Percentiles rank a stretch among this genome's conserved stretches.
Conservation (phyloP, 768 basidiomycete species). For the Boletus pseudo-olivaceus region DNA sequence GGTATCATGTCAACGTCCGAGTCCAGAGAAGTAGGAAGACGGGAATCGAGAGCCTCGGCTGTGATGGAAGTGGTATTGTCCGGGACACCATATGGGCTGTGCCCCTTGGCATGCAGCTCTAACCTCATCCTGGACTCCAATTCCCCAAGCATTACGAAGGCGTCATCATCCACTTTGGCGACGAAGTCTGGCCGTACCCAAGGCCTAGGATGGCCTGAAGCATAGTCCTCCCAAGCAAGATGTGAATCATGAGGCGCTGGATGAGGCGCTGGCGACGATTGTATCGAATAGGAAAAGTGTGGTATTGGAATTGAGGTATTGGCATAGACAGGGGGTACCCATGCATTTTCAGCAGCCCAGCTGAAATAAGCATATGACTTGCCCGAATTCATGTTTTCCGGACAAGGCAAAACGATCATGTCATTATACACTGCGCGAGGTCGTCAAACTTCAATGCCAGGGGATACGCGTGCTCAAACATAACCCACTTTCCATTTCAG, state of each 20-base stretch:
- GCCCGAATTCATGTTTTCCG: constrained; percentile 96
- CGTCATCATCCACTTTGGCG: constrained; percentile 93
- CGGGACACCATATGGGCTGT: constrained; percentile 22
- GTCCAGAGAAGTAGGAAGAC: background rate
- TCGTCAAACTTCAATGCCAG: constrained; percentile 5
- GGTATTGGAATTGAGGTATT: constrained; percentile 42
- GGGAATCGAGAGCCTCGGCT: background rate
- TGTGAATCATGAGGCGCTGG: constrained; percentile 74
- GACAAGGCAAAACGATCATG: constrained; percentile 75
- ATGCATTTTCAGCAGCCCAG: constrained; percentile 89
- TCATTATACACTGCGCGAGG: constrained; percentile 70
- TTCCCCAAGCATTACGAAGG: constrained; percentile 93
- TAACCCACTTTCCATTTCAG: constrained; percentile 88
- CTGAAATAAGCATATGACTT: constrained; percentile 90
- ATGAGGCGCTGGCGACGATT: constrained; percentile 49
- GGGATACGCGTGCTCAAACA: background rate
- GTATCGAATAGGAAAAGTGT: constrained; percentile 64
- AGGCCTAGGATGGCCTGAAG: constrained; percentile 40
- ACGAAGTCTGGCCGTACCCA: constrained; percentile 92
- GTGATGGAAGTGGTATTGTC: constrained; percentile 6
- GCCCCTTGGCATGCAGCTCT: constrained; percentile 53
- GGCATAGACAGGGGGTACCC: constrained; percentile 77
- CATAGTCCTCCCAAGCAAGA: constrained; percentile 49
- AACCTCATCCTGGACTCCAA: constrained; percentile 85
- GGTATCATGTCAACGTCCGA: background rate